These are phyloP conservation scores for Trametes pubescens DNA, from an alignment of 1,284 basidiomycete genomes.

Conservation along the genomic window DNA sequence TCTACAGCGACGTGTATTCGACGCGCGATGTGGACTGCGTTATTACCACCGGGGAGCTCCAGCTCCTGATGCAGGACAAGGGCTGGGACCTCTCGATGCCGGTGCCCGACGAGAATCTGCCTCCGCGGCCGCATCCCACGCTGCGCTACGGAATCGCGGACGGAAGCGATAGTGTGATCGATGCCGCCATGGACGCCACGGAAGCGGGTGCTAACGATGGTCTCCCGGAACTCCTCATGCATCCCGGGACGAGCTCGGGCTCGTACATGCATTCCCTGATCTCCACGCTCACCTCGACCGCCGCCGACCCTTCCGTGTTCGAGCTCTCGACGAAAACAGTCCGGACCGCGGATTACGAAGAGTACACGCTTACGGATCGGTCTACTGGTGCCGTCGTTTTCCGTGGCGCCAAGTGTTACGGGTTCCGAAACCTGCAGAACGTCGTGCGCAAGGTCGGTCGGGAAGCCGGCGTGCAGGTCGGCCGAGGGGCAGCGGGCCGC, in stretches of 20 bases:
- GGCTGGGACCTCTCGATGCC: conserved; percentile 77
- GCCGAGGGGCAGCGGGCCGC: conserved; percentile 70
- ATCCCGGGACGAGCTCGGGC: conserved; percentile 91
- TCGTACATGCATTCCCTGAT: conserved; percentile 90
- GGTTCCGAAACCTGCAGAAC: conserved; percentile 98
- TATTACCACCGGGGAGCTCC: conserved; percentile 95
- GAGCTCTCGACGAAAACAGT: conserved; percentile 68
- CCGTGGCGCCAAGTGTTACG: conserved; percentile 95
- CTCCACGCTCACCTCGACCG: conserved; percentile 52
- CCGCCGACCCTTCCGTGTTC: conserved; percentile 53
- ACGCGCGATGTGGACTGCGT: conserved; percentile 98
- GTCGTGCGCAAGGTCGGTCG: conserved; percentile 93
- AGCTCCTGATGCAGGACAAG: conserved; percentile 85
- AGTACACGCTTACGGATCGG: conserved; percentile 61
- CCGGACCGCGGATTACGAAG: conserved; percentile 71
- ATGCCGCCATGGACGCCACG: conserved; percentile 6
- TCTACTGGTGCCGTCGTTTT: conserved; percentile 74
- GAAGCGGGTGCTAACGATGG: conserved; percentile 28
- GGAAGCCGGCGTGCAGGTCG: conserved; percentile 80
- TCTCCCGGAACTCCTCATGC: conserved; percentile 80
- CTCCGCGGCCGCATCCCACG: conserved; percentile 15
- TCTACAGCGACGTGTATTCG: conserved; percentile 80
- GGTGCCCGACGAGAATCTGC: conserved; percentile 56
- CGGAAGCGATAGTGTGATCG: conserved; percentile 11
- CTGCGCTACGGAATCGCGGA: neutral